A percentile compares a stretch with the other conserved stretches of the same genome.
These are phyloP conservation scores for Metahyphopichia silvanorum DNA, from an alignment of 805 yeast species.

Conservation along the genomic window DNA sequence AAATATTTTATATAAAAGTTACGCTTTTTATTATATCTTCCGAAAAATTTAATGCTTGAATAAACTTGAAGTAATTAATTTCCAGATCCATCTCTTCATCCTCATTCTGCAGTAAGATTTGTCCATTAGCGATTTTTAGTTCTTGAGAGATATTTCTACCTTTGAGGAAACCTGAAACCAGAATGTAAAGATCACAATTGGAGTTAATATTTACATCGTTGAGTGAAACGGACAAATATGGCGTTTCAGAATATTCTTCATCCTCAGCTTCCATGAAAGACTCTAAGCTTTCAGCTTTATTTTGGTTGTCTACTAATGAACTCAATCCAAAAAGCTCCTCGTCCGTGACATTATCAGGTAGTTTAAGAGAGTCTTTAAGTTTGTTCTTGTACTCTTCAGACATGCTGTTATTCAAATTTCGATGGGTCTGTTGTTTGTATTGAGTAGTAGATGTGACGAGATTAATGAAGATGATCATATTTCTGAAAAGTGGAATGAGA, in stretches of 20 bases:
- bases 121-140: too few relatives aligned
- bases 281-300: not conserved
- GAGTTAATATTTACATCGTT: slow-evolving; percentile 24
- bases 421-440: slow-evolving; percentile 1
- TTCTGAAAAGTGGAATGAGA: slow-evolving; percentile 28
- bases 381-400: slow-evolving; percentile 25
- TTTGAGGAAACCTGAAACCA: slow-evolving; percentile 14
- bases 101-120: slow-evolving; percentile 5
- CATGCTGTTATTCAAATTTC: not conserved
- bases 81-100: slow-evolving; percentile 18
- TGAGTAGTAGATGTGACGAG: too few relatives aligned
- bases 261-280: not conserved
- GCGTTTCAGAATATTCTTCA: slow-evolving; percentile 1
- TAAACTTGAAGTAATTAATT: slow-evolving; percentile 10
- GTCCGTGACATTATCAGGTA: slow-evolving; percentile 35
- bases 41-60: slow-evolving; percentile 24
- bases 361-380: slow-evolving; percentile 30
- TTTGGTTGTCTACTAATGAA: slow-evolving; percentile 24
- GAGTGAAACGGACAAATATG: slow-evolving; percentile 13
- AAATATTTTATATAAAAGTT: not conserved
- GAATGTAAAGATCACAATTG: slow-evolving; percentile 18
- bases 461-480: slow-evolving; percentile 25
- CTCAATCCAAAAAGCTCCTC: slow-evolving; percentile 36
- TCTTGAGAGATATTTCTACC: too few relatives aligned
- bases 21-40: slow-evolving; percentile 27